Evolutionary conservation across 2,329 filamentous ascomycete genomes (phyloP).

Genomic region (Dothideomycetes sp.): DNA sequence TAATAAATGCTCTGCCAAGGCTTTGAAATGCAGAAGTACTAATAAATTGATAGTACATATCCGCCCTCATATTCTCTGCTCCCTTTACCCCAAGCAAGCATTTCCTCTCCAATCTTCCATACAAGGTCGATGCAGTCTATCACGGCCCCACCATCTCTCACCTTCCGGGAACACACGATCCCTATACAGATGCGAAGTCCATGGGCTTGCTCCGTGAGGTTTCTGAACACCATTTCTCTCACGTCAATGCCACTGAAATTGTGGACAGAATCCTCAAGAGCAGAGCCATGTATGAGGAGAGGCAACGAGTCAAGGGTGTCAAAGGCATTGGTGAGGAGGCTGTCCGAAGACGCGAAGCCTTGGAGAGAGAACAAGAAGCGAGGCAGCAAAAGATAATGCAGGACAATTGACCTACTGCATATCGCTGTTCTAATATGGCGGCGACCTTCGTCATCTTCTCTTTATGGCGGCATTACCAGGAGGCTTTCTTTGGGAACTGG

Average conservation of each 20-base stretch:
- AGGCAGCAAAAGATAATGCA: neutral
- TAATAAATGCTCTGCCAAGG: slow-evolving; percentile 29
- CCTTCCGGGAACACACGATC: slow-evolving; percentile 36
- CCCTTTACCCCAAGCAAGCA: slow-evolving; percentile 74
- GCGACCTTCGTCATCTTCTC: too few relatives aligned
- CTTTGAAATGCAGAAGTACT: slow-evolving; percentile 14
- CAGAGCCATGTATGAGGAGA: slow-evolving; percentile 77
- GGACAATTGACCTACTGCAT: too few relatives aligned
- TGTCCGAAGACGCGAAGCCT: slow-evolving; percentile 19
- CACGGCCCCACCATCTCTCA: slow-evolving; percentile 95
- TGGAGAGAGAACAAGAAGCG: slow-evolving; percentile 9
- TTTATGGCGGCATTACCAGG: too few relatives aligned
- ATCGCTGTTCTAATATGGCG: too few relatives aligned
- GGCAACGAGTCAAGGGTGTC: slow-evolving; percentile 79
- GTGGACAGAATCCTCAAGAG: slow-evolving; percentile 83
- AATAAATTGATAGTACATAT: slow-evolving; percentile 54
- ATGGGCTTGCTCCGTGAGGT: slow-evolving; percentile 81
- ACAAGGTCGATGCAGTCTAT: slow-evolving; percentile 60
- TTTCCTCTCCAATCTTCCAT: slow-evolving; percentile 51
- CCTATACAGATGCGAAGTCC: slow-evolving; percentile 65
- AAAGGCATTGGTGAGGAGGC: slow-evolving; percentile 66
- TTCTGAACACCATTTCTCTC: slow-evolving; percentile 63
- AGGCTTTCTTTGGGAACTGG: too few relatives aligned
- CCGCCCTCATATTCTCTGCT: slow-evolving; percentile 79
- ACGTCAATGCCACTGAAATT: slow-evolving; percentile 87